phyloP scores from a whole-genome alignment of 2,329 filamentous ascomycete genomes.

The Pleoardoris graminearum region DNA sequence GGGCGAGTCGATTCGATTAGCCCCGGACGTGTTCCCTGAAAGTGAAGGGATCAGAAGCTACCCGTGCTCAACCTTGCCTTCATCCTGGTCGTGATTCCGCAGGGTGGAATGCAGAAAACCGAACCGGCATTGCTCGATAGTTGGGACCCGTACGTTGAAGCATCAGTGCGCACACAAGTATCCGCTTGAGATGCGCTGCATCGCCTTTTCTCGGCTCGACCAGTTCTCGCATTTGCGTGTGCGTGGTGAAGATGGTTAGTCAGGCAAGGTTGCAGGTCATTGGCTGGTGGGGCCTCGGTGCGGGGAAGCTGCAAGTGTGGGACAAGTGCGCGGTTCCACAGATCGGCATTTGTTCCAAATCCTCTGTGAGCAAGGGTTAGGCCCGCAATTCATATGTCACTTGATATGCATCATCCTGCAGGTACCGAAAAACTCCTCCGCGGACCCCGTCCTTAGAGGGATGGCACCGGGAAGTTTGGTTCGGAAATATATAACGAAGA shows the following conservation, averaged over 20 bases:
- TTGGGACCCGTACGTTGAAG: too few species aligned
- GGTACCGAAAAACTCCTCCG: not conserved
- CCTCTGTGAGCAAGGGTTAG: too few species aligned
- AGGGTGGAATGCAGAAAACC: not conserved
- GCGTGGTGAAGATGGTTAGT: too few species aligned
- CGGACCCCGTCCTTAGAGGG: not conserved
- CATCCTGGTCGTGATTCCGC: not conserved
- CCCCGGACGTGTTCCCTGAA: slow-evolving; percentile 1
- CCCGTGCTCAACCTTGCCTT: not conserved
- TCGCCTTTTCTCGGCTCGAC: too few species aligned
- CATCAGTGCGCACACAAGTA: too few species aligned
- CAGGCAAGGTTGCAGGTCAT: not conserved
- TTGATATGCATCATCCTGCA: too few species aligned
- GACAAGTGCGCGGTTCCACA: slow-evolving; percentile 3
- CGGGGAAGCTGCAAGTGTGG: slow-evolving; percentile 10
- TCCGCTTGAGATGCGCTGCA: too few species aligned
- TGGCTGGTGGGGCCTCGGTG: slow-evolving; percentile 1
- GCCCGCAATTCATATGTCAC: too few species aligned
- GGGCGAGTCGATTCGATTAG: not conserved
- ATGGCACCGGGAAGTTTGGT: too few species aligned
- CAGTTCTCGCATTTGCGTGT: too few species aligned
- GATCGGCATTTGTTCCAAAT: slow-evolving; percentile 12
- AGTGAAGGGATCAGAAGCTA: slow-evolving; percentile 9
- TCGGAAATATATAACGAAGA: too few species aligned
- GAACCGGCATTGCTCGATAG: not conserved